These are phyloP conservation scores for Hygrophoropsis aurantiaca DNA, from an alignment of 768 basidiomycete genomes.

Conservation along the genomic window DNA sequence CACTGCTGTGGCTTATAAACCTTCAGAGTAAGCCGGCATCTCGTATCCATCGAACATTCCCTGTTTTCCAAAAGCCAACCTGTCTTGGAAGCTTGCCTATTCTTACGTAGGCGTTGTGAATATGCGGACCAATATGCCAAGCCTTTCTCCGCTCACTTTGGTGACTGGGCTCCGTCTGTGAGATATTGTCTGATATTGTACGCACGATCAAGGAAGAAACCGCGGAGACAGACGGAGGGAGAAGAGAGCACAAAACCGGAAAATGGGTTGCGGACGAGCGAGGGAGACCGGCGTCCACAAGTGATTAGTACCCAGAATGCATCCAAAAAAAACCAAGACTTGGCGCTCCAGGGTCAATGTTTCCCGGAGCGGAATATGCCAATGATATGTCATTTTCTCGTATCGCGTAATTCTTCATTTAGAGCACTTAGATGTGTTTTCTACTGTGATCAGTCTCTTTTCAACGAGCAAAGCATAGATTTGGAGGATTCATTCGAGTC, in stretches of 20 bases:
- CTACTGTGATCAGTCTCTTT: too few species aligned
- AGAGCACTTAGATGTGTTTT: too few species aligned
- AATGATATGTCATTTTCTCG: too few species aligned
- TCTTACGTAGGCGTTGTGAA: constrained; percentile 21
- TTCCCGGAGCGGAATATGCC: too few species aligned
- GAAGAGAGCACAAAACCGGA: constrained; percentile 5
- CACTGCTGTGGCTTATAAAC: constrained; percentile 19
- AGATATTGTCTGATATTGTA: background rate
- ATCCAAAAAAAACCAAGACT: too few species aligned
- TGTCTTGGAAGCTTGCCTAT: constrained; percentile 18
- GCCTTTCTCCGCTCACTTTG: constrained; percentile 9
- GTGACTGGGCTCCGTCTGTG: constrained; percentile 10
- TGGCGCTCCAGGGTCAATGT: too few species aligned
- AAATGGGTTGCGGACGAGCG: too few species aligned
- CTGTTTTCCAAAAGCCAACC: constrained; percentile 9
- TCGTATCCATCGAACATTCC: constrained; percentile 8
- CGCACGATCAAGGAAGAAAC: background rate
- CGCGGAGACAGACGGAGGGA: constrained; percentile 25
- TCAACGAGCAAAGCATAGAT: too few species aligned
- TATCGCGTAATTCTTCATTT: too few species aligned
- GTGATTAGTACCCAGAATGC: too few species aligned
- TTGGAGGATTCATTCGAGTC: too few species aligned
- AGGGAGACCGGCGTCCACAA: too few species aligned
- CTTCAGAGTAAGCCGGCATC: background rate
- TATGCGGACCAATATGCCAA: constrained; percentile 5